Percentiles rank a stretch among this genome's conserved stretches.
Evolutionary conservation across 768 basidiomycete species (phyloP).

Genomic region (Podaxis mareebaensis): DNA sequence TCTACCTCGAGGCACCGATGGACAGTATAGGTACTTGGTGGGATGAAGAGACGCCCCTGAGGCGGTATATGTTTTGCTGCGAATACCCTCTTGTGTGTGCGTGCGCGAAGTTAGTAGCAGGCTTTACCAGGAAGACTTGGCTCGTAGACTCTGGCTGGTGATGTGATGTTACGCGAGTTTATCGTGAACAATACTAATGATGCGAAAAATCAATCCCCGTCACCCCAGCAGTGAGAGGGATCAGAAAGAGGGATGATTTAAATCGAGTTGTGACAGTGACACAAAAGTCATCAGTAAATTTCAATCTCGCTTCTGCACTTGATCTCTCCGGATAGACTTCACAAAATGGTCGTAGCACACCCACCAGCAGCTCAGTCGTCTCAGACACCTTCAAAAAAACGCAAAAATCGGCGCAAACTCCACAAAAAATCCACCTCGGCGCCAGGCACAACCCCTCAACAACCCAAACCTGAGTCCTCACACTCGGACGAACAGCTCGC

Average conservation of each 20-base stretch:
- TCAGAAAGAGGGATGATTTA: neutral
- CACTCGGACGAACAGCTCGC: slow-evolving; percentile 27
- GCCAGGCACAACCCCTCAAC: slow-evolving; percentile 19
- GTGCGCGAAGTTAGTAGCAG: too few relatives aligned
- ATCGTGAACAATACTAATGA: too few relatives aligned
- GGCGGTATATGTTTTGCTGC: too few relatives aligned
- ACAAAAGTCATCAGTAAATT: slow-evolving; percentile 11
- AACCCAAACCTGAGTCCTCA: slow-evolving; percentile 18
- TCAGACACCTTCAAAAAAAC: slow-evolving; percentile 20
- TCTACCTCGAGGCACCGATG: too few relatives aligned
- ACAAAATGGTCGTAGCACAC: slow-evolving; percentile 44
- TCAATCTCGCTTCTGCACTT: slow-evolving; percentile 1
- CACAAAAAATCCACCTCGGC: slow-evolving; percentile 31
- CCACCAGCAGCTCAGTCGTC: slow-evolving; percentile 19
- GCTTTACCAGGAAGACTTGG: too few relatives aligned
- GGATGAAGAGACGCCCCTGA: too few relatives aligned
- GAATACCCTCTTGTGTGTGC: too few relatives aligned
- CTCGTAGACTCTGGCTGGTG: too few relatives aligned
- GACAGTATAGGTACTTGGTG: too few relatives aligned
- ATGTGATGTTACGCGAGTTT: too few relatives aligned
- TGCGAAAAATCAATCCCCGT: too few relatives aligned
- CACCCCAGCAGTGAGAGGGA: too few relatives aligned
- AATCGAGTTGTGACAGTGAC: slow-evolving; percentile 15
- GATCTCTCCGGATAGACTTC: neutral
- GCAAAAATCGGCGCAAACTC: slow-evolving; percentile 41